phyloP scores from a whole-genome alignment of 2,329 filamentous ascomycete genomes.

The Fusarium floridanum region DNA sequence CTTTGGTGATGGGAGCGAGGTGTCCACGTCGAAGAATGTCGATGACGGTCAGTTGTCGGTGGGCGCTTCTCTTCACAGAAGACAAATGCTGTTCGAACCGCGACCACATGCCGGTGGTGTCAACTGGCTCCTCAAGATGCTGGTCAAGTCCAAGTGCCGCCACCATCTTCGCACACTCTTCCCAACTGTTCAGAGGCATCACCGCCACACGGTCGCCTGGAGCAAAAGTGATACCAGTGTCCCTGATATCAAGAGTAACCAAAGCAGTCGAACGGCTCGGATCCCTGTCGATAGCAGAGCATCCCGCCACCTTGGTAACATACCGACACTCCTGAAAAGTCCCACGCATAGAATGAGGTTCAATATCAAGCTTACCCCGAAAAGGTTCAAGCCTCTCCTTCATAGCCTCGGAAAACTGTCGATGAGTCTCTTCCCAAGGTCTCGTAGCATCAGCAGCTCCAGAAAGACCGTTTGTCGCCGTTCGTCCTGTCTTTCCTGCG shows the following conservation, averaged over 20 bases:
- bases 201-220: conserved; percentile 66
- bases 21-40: conserved; percentile 66
- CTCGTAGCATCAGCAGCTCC: conserved; percentile 55
- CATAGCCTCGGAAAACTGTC: conserved; percentile 39
- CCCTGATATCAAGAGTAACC: conserved; percentile 64
- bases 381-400: conserved; percentile 48
- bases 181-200: conserved; percentile 68
- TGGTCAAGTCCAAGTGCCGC: conserved; percentile 63
- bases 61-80: conserved; percentile 49
- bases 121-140: conserved; percentile 58
- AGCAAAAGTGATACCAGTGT: conserved; percentile 66
- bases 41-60: conserved; percentile 57
- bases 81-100: conserved; percentile 62
- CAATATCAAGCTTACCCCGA: conserved; percentile 59
- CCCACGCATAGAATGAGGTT: conserved; percentile 67
- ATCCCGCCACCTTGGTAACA: conserved; percentile 57
- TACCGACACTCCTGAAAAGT: conserved; percentile 68
- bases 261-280: conserved; percentile 59
- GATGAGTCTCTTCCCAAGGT: conserved; percentile 40
- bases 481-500: conserved; percentile 65
- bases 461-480: conserved; percentile 65
- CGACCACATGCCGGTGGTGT: conserved; percentile 57
- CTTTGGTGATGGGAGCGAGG: conserved; percentile 64
- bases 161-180: conserved; percentile 67
- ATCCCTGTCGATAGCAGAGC: conserved; percentile 62